A percentile compares a stretch with the other conserved stretches of the same genome.
Evolutionary conservation across 2,329 filamentous ascomycete genomes (phyloP).

Genomic region (Colletotrichum sp.): DNA sequence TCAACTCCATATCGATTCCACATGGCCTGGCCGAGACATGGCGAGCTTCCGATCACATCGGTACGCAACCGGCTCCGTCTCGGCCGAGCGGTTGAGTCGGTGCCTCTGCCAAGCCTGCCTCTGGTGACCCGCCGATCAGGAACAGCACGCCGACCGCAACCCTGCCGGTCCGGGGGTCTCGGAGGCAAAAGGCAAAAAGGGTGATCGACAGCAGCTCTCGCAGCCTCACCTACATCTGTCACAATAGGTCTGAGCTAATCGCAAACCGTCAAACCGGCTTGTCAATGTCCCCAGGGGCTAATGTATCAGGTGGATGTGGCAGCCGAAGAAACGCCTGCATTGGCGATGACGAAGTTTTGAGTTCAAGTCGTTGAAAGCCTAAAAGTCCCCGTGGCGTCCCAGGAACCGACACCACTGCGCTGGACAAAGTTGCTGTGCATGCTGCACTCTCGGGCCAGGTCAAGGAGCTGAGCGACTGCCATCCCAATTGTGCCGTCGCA

Average conservation of each 20-base stretch:
- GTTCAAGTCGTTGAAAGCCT: slow-evolving; percentile 9
- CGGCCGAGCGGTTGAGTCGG: not conserved
- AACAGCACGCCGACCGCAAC: not conserved
- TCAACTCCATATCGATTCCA: not conserved
- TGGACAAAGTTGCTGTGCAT: not conserved
- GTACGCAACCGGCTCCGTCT: not conserved
- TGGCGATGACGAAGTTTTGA: slow-evolving; percentile 11
- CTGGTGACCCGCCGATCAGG: not conserved
- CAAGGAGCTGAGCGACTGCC: slow-evolving; percentile 9
- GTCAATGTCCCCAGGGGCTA: slow-evolving; percentile 7
- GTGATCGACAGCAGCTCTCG: not conserved
- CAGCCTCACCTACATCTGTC: not conserved
- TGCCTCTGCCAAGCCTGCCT: not conserved
- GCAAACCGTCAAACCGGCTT: not conserved
- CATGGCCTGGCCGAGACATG: not conserved
- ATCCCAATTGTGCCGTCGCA: slow-evolving; percentile 11
- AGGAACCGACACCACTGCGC: not conserved
- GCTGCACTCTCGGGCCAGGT: not conserved
- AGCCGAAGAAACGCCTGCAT: not conserved
- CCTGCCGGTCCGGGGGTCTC: not conserved
- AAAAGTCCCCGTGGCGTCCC: slow-evolving; percentile 3
- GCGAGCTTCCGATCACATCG: not conserved
- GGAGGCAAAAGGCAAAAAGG: not conserved
- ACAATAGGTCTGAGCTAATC: slow-evolving; percentile 2
- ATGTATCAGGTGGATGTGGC: slow-evolving; percentile 7